Evolutionary conservation across 202 grass and related monocot genomes (phyloP), one percentile per base, ranked within the genome.

Genomic region (Thinopyrum obtusiflorum): DNA sequence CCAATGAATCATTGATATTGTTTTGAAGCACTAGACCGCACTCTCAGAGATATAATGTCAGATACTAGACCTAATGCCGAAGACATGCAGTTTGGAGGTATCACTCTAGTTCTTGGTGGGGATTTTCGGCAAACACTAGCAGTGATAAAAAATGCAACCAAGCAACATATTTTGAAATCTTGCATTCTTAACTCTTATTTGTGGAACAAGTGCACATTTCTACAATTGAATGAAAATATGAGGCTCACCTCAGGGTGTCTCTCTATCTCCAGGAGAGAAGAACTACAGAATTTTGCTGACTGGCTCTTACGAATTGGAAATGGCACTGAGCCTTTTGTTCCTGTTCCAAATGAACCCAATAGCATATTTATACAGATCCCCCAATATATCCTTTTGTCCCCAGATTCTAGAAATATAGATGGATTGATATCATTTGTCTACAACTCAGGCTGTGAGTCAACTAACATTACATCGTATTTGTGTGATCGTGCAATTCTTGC

Each of bases 361-460:
- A 27, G 9, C 20, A 33, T 4, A 6, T 68, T 68, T 20, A 79
- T 44, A 79, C 4, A 27, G 35, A 79, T 79, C n/a, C 77, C 59
- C 4, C 23, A 44, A 20, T 68, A 15, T n/a, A 15, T 68, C 8
- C 31, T 68, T 53, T 0, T 61, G 59, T 24, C 21, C n/a, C 59
- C 1, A 10, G 9, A 24, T 61, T 24, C 7, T 23, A 81, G 79
- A 4, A 10, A 82, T 25, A 20, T 82, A 11, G 46, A 57, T 59
- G 65, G 65, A 3, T 17, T 82, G 18, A 68, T 69, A 24, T 55
- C 79, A 5, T 81, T 81, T 69, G 65, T 81, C 0, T 81, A 69
- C 7, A 11, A 68, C 65, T 68, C 0, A 21, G 65, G 18, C 1
- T 37, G 31, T 11, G 31, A 68, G 31, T 7, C 66, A 69, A 4